These are phyloP conservation scores for Sungouiozyma ichnusensis DNA, from an alignment of 805 yeast species.

Conservation along the genomic window DNA sequence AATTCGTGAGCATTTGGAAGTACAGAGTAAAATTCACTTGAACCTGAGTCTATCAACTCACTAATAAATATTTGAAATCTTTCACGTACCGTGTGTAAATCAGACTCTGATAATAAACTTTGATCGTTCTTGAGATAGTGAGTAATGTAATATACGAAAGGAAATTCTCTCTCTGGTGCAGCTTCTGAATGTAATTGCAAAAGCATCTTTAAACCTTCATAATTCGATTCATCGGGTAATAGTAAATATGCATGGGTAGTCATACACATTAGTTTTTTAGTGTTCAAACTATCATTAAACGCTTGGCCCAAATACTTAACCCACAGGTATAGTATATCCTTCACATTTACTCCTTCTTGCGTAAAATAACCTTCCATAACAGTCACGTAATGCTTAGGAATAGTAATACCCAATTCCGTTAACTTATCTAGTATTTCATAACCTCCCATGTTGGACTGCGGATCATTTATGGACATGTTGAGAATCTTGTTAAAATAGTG, in stretches of 20 bases:
- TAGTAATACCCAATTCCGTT: conserved; percentile 19
- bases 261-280: conserved; percentile 6
- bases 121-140: not conserved
- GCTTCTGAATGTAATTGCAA: conserved; percentile 12
- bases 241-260: conserved; percentile 20
- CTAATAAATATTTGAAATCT: not conserved
- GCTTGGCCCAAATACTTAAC: conserved; percentile 19
- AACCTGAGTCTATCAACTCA: not conserved
- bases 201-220: conserved; percentile 15
- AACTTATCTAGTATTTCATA: conserved; percentile 19
- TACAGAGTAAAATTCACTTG: not conserved
- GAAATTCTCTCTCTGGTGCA: not conserved
- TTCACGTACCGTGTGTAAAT: not conserved
- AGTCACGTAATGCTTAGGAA: conserved; percentile 22
- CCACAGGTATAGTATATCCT: conserved; percentile 26
- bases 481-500: conserved; percentile 1
- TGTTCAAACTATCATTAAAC: conserved; percentile 9
- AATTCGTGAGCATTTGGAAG: not conserved
- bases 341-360: conserved; percentile 10
- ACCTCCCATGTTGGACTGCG: conserved; percentile 12
- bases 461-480: conserved; percentile 1
- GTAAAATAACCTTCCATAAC: conserved; percentile 16
- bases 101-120: not conserved
- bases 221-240: conserved; percentile 15
- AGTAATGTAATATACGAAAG: not conserved